A percentile compares a stretch with the other conserved stretches of the same genome.
phyloP scores from a whole-genome alignment of 2,329 filamentous ascomycete genomes.

The Botrytis tulipae region DNA sequence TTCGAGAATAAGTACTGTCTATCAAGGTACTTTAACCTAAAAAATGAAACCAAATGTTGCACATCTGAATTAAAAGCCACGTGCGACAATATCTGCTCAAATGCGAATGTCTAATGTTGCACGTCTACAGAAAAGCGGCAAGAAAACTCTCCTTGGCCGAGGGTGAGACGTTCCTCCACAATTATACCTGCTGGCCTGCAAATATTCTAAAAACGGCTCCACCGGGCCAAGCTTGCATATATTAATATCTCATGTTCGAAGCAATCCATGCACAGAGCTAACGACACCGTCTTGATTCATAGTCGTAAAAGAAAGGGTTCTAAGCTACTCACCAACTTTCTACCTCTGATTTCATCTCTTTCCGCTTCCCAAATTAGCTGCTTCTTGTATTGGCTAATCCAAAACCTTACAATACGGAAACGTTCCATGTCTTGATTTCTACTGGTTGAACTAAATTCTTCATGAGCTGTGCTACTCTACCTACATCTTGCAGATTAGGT shows the following conservation, averaged over 20 bases:
- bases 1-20: background rate
- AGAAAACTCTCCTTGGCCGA: background rate
- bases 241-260: background rate
- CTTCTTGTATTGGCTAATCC: background rate
- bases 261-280: background rate
- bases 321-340: background rate
- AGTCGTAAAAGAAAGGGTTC: background rate
- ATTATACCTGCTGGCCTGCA: background rate
- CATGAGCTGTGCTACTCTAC: background rate
- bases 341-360: background rate
- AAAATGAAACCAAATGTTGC: background rate
- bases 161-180: background rate
- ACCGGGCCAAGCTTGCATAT: background rate
- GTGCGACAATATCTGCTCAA: background rate
- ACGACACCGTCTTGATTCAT: background rate
- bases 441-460: rapidly evolving
- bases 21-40: background rate
- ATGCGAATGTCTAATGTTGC: background rate
- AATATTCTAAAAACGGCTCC: background rate
- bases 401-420: background rate
- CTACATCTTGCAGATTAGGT: background rate
- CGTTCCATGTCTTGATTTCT: background rate
- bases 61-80: background rate
- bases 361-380: background rate
- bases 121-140: background rate